Evolutionary conservation across 140 eudicot genomes (phyloP), one percentile per base, ranked within the genome.

Genomic region (Bidens hawaiensis): DNA sequence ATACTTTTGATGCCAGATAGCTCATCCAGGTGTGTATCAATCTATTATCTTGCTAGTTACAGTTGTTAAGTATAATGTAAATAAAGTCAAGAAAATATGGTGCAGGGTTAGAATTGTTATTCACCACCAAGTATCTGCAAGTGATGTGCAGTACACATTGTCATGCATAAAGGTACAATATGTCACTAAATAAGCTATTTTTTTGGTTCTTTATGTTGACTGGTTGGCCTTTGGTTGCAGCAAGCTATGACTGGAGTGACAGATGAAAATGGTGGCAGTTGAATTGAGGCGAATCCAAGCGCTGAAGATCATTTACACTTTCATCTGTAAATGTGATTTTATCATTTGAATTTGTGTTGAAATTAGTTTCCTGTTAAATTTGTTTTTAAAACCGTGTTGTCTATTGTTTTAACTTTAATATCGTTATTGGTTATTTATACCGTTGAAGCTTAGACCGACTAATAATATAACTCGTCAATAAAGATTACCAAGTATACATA

Each of bases 121-220:
- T 54, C 99, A 93, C 84, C 91, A 88, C 80, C 99, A 93, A 78
- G 82, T 93, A 62, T 84, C 96, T 6, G 89, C 79, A 42, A 81
- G 76, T 21, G 99, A 93, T 64, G 88, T 93, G 78, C 95, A 73
- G 33, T 82, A 80, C 71, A 64, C 93, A 13, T 65, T 87, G 45
- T 80, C 95, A 47, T 82, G 96, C 93, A 76, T 87, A 62, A 83
- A 84, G 98, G 98, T 91, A 78, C 40, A 64, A 38, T 11, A 28
- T 22, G 54, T 33, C 27, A 30, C 21, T 18, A 2, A 31, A 14
- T 43, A 23, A 16, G 23, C 34, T 14, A 15, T 52, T 18, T 14
- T 28, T 55, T 9, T 51, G 15, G 7, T 24, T 0, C n/a, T 43
- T 30, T 10, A 40, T 12, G 23, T 30, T 67, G 19, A 41, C 50